Evolutionary conservation across 345 rosid genomes (phyloP).

Genomic region (Limnanthes douglasii): DNA sequence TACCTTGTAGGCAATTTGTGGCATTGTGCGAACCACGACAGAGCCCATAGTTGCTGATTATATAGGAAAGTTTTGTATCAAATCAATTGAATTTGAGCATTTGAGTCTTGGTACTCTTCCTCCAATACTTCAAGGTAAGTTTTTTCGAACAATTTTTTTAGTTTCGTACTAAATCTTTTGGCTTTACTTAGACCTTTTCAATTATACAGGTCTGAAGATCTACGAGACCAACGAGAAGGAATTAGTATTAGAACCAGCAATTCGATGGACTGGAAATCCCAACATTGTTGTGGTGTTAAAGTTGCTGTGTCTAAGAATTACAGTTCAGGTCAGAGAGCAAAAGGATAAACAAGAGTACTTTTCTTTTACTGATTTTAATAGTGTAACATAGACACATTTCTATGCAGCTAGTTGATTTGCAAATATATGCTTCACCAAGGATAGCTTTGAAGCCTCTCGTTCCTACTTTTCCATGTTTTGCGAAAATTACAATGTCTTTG

Average conservation of each 20-base stretch:
- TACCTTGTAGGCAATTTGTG: slow-evolving; percentile 37
- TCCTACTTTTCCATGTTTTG: slow-evolving; percentile 71
- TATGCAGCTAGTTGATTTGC: slow-evolving; percentile 52
- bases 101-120: slow-evolving; percentile 58
- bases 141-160: background rate
- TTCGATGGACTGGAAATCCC: slow-evolving; percentile 77
- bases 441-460: slow-evolving; percentile 59
- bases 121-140: slow-evolving; percentile 44
- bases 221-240: slow-evolving; percentile 61
- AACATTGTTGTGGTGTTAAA: slow-evolving; percentile 47
- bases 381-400: too few relatives aligned
- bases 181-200: background rate
- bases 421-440: slow-evolving; percentile 32
- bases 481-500: slow-evolving; percentile 36
- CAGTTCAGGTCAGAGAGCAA: slow-evolving; percentile 41
- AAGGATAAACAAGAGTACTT: background rate
- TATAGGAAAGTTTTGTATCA: slow-evolving; percentile 27
- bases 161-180: background rate
- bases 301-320: slow-evolving; percentile 25
- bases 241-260: slow-evolving; percentile 52
- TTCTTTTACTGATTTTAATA: too few relatives aligned
- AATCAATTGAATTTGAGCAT: slow-evolving; percentile 35
- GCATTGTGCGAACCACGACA: slow-evolving; percentile 24
- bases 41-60: slow-evolving; percentile 50
- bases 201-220: slow-evolving; percentile 37